Percentiles rank a stretch among this genome's conserved stretches.
Evolutionary conservation across 1,284 basidiomycete species (phyloP).

Genomic region (Ustilago sp.): DNA sequence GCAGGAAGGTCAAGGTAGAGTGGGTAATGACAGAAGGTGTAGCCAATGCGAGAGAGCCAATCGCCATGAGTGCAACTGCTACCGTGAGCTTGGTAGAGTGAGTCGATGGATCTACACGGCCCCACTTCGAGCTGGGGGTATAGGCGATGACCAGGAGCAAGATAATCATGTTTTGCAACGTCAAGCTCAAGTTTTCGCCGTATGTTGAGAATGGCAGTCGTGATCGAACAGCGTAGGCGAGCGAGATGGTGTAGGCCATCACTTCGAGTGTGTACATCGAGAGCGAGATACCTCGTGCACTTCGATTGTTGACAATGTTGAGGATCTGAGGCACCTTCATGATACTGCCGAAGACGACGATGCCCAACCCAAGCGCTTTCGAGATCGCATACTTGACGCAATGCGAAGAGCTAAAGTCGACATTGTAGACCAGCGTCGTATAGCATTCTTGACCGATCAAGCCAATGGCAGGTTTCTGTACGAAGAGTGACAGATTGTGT

Average conservation of each 20-base stretch:
- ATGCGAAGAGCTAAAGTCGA: constrained; percentile 82
- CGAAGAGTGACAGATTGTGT: constrained; percentile 79
- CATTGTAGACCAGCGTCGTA: constrained; percentile 86
- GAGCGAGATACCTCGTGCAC: constrained; percentile 83
- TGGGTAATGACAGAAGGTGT: constrained; percentile 54
- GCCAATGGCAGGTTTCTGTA: constrained; percentile 82
- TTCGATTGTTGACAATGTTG: constrained; percentile 74
- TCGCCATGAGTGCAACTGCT: constrained; percentile 87
- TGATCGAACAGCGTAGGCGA: constrained; percentile 83
- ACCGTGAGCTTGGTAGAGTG: constrained; percentile 43
- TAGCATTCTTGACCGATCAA: constrained; percentile 89
- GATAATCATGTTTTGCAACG: constrained; percentile 69
- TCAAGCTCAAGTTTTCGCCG: constrained; percentile 73
- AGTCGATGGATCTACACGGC: constrained; percentile 47
- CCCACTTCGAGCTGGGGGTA: constrained; percentile 42
- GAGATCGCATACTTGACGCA: constrained; percentile 93
- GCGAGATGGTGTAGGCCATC: constrained; percentile 84
- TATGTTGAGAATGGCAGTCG: constrained; percentile 93
- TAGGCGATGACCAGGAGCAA: constrained; percentile 63
- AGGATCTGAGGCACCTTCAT: constrained; percentile 92
- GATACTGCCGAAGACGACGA: constrained; percentile 91
- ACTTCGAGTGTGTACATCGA: constrained; percentile 75
- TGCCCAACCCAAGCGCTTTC: constrained; percentile 90
- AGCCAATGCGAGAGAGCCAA: constrained; percentile 75
- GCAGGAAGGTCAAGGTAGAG: constrained; percentile 53